Base-by-base conservation (phyloP, 2,329 filamentous ascomycete genomes). In the Aspergillus ustus region DNA sequence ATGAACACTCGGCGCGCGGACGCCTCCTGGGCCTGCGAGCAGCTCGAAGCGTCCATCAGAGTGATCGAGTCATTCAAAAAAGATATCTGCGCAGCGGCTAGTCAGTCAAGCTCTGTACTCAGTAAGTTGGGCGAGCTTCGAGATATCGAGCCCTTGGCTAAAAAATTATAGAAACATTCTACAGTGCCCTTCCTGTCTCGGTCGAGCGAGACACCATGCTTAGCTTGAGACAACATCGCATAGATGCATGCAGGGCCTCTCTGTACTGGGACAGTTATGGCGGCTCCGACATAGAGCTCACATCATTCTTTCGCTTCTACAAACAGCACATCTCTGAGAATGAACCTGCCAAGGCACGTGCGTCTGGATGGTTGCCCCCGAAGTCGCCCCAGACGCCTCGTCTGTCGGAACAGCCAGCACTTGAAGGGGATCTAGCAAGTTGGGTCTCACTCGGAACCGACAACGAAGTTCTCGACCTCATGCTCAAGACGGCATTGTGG, bases 401-500 rank as follows among this genome's bases (percentile, higher is more conserved):
- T 19, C 50, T 61, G 13, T 63, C 66, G 8, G 48, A 62, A 31
- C 28, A 50, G 15, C 52, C 57, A 28, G 55, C 54, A n/a, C 48
- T 48, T 13, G 45, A 61, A 22, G 63, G 61, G 0, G 61, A 65
- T 31, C 46, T 67, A 9, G 63, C 61, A 29, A 57, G 51, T n/a
- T 69, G 66, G 67, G 52, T 59, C 9, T 49, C 59, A 9, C 44
- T 57, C 15, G 50, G 59, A 17, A 34, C 31, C 4, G 46, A 53
- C 1, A 52, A 63, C 1, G 46, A 45, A 2, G n/a, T 60, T 1
- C 54, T 71, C 9, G 59, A 65, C 15, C 43, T 70, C 34, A 46
- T 74, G 22, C 60, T 72, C 40, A 68, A 68, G 34, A 70, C 60
- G 13, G 70, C 70, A 1, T 52, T 69, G 46, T 74, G 72, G 70